Conservation (phyloP, 495 filamentous ascomycete genomes). For the Penicillium taxi region DNA sequence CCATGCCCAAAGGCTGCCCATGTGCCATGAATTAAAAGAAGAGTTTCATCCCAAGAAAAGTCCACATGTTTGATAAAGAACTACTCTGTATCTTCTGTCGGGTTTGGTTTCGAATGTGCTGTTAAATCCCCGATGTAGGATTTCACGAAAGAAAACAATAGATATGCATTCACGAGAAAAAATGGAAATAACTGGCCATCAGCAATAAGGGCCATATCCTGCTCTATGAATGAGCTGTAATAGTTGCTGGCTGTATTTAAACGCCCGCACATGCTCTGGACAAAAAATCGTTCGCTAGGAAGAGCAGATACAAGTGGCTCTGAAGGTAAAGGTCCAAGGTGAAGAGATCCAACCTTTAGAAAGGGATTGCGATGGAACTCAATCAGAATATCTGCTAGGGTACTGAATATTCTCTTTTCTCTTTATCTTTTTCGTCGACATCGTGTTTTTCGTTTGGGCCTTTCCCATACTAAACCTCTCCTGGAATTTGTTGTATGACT, state of each 20-base stretch:
- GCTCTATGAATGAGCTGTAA: slow-evolving; percentile 11
- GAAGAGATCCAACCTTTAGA: slow-evolving; percentile 17
- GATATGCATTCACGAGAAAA: slow-evolving; percentile 21
- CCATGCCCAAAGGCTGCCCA: slow-evolving; percentile 7
- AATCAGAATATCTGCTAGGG: slow-evolving; percentile 28
- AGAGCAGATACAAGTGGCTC: slow-evolving; percentile 6
- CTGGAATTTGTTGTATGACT: slow-evolving; percentile 32
- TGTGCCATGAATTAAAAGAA: slow-evolving; percentile 3
- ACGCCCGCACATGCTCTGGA: slow-evolving; percentile 16
- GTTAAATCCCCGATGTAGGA: slow-evolving; percentile 2
- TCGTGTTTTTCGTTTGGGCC: slow-evolving; percentile 1
- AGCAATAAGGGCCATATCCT: slow-evolving; percentile 19
- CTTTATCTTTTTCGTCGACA: slow-evolving; percentile 14
- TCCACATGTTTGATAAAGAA: slow-evolving; percentile 37
- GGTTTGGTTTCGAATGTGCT: not conserved
- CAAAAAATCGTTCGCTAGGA: slow-evolving; percentile 16
- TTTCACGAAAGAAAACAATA: slow-evolving; percentile 19
- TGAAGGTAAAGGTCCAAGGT: slow-evolving; percentile 2
- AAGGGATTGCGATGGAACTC: slow-evolving; percentile 30
- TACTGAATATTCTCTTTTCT: slow-evolving; percentile 23
- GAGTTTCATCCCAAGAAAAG: slow-evolving; percentile 10
- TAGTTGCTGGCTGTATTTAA: slow-evolving; percentile 18
- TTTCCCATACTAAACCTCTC: slow-evolving; percentile 21
- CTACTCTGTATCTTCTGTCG: slow-evolving; percentile 6
- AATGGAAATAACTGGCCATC: slow-evolving; percentile 13